Evolutionary conservation across 2,329 filamentous ascomycete genomes (phyloP).

Genomic region (Blastomyces silverae): DNA sequence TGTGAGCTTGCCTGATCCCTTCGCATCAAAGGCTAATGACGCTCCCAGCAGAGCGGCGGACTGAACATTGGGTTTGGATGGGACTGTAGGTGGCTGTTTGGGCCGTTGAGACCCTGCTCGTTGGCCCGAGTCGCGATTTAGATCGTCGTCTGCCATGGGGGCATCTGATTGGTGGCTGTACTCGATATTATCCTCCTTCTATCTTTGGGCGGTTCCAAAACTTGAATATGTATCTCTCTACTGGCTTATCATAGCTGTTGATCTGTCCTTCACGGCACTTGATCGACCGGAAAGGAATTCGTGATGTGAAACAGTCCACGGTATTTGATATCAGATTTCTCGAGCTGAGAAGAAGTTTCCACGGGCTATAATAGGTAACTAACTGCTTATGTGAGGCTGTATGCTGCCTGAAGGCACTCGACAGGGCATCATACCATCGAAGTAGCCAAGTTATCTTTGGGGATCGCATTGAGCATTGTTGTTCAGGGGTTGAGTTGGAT

Average conservation of each 20-base stretch:
- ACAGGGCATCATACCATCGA: background rate
- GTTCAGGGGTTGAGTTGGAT: background rate
- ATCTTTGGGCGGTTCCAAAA: background rate
- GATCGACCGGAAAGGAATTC: background rate
- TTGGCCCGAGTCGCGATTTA: background rate
- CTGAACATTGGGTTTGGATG: slow-evolving; percentile 7
- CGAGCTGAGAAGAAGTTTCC: background rate
- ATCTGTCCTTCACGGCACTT: background rate
- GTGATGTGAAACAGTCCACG: background rate
- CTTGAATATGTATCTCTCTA: background rate
- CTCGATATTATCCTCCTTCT: background rate
- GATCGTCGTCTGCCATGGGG: slow-evolving; percentile 2
- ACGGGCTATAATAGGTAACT: background rate
- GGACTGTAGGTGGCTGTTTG: slow-evolving; percentile 3
- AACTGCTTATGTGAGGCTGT: background rate
- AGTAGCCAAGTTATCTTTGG: background rate
- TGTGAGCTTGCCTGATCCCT: slow-evolving; percentile 22
- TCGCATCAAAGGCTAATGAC: slow-evolving; percentile 32
- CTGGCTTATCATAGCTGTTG: background rate
- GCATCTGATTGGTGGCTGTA: background rate
- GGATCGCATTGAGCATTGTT: background rate
- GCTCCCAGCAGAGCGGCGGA: slow-evolving; percentile 34
- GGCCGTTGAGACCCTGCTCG: background rate
- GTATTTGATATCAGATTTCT: background rate
- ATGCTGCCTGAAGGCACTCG: background rate